These are phyloP conservation scores for Agrocybe praecox DNA, from an alignment of 768 basidiomycete species.

Conservation along the genomic window DNA sequence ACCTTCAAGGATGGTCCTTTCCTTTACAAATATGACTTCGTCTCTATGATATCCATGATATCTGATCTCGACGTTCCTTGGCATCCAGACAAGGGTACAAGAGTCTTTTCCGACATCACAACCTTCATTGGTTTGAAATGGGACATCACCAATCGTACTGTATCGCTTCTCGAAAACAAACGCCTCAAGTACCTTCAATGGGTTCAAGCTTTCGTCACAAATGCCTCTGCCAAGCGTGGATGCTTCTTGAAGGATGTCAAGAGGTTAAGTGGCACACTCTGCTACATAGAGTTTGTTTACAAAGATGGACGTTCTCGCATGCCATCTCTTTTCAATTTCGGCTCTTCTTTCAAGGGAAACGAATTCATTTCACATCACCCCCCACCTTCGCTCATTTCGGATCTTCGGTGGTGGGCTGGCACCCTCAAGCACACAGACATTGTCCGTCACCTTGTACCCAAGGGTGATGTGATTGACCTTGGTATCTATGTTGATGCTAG, in stretches of 20 bases:
- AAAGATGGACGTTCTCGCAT: conserved; percentile 19
- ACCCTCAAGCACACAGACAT: not conserved
- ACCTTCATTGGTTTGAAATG: conserved; percentile 36
- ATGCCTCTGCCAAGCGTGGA: not conserved
- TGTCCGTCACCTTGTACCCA: conserved; percentile 12
- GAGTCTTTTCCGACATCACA: conserved; percentile 17
- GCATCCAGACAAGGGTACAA: conserved; percentile 27
- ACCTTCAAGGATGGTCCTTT: conserved; percentile 5
- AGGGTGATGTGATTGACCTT: conserved; percentile 16
- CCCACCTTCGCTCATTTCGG: conserved; percentile 16
- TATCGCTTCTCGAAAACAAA: conserved; percentile 32
- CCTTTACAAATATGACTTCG: conserved; percentile 22
- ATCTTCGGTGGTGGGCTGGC: conserved; percentile 32
- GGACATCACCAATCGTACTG: conserved; percentile 24
- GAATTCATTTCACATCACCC: conserved; percentile 13
- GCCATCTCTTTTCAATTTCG: conserved; percentile 26
- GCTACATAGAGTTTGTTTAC: conserved; percentile 33
- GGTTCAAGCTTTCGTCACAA: conserved; percentile 10
- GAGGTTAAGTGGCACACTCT: conserved; percentile 31
- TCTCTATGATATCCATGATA: not conserved
- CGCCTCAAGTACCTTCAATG: conserved; percentile 24
- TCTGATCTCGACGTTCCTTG: conserved; percentile 25
- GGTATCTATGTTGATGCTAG: conserved; percentile 29
- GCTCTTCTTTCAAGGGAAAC: conserved; percentile 18
- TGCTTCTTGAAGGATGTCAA: conserved; percentile 21